phyloP scores from a whole-genome alignment of 1,284 basidiomycete species.

The Heterobasidion annosum region DNA sequence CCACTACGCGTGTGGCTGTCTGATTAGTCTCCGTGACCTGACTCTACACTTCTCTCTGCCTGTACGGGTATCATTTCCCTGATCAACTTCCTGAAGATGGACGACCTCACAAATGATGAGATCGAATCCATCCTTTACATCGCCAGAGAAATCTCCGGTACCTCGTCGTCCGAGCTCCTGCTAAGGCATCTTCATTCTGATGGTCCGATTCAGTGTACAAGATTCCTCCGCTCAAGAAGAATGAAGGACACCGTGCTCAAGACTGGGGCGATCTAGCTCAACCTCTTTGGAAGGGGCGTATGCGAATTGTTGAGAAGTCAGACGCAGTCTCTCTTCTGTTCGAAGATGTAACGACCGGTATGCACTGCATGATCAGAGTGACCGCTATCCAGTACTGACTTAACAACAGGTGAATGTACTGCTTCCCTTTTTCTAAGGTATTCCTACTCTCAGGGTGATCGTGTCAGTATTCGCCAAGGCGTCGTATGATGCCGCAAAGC shows the following conservation, averaged over 20 bases:
- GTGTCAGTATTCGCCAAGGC: constrained; percentile 75
- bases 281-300: constrained; percentile 87
- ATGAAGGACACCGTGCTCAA: constrained; percentile 79
- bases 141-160: constrained; percentile 78
- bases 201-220: constrained; percentile 50
- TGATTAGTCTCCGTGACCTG: too few relatives aligned
- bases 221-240: constrained; percentile 75
- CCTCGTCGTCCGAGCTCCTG: constrained; percentile 4
- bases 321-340: constrained; percentile 54
- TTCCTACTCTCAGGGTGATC: neutral
- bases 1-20: too few relatives aligned
- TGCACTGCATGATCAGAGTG: constrained; percentile 10
- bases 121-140: constrained; percentile 83
- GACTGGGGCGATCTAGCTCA: constrained; percentile 79
- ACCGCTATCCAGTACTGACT: neutral
- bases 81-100: constrained; percentile 27
- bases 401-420: neutral
- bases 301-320: constrained; percentile 73
- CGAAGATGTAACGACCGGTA: constrained; percentile 72
- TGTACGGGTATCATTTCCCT: neutral
- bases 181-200: neutral
- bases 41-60: too few relatives aligned
- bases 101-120: constrained; percentile 52
- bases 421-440: constrained; percentile 3
- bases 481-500: constrained; percentile 76